Evolutionary conservation across 2,329 filamentous ascomycete species (phyloP), one percentile per base, ranked within the genome.

Genomic region (Macrophomina pseudophaseolina): DNA sequence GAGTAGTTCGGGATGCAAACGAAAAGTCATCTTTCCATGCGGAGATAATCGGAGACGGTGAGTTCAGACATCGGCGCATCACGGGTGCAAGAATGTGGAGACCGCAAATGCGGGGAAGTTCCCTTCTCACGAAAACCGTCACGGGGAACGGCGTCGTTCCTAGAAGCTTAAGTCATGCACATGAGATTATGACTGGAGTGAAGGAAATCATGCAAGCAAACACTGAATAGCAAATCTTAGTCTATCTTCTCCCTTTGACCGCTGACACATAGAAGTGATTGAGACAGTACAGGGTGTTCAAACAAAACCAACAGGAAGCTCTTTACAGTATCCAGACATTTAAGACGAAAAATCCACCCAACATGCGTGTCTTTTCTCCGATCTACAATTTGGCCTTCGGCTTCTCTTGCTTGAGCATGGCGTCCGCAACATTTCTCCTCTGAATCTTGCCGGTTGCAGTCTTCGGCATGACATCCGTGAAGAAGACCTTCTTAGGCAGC

Each of bases 391-490:
- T 87, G 14, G 85, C 78, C 73, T 82, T 84, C 4, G 80, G 77
- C 66, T 79, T 78, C 66, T 89, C 88, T 76, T 89, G 86, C 83
- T 91, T 91, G 78, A 90, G 83, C 91, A 96, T 94, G 35, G 87
- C 87, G 78, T 94, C 91, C 14, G 92, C 92, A n/a, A 96, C 92
- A 73, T 94, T 92, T 69, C 91, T 86, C 68, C 92, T 84, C 80
- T 96, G 92, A 67, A 96, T 91, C 84, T 96, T 96, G 66, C 92
- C 92, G 5, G 92, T 96, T n/a, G 92, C 92, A 4, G 93, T 94
- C 85, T 96, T 96, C 69, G 92, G 92, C 88, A 96, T 96, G 70
- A 90, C 81, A 67, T 92, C 86, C 42, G 92, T 92, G 72, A 95
- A 93, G 82, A 91, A 95, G 42, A 94, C 83, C 84, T 92, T 89